Evolutionary conservation across 352 stramenopile genomes (phyloP).

Genomic region (Globisporangium parvum): DNA sequence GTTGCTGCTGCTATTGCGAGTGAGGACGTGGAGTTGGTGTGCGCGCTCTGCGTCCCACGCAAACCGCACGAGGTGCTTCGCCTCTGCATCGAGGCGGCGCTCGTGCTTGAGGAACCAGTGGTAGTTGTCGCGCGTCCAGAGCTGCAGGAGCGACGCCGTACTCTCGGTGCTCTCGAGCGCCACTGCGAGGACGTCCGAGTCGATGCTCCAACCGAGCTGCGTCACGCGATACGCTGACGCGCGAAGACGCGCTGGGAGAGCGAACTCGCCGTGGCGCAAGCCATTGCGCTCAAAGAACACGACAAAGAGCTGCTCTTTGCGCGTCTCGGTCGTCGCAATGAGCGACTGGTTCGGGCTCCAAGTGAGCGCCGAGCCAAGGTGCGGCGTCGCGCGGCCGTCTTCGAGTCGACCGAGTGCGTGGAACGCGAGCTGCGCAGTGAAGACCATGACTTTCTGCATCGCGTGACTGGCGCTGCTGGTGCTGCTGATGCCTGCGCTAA

Average conservation of each 20-base stretch:
- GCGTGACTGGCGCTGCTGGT: background rate
- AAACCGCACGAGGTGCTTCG: constrained; percentile 24
- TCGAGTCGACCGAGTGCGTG: constrained; percentile 65
- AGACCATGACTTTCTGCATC: constrained; percentile 45
- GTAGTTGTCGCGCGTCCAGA: constrained; percentile 80
- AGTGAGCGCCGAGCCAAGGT: constrained; percentile 36
- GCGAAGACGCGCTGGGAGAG: constrained; percentile 32
- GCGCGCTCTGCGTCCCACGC: constrained; percentile 54
- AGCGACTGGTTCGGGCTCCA: constrained; percentile 77
- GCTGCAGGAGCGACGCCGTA: constrained; percentile 31
- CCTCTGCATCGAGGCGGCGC: constrained; percentile 14
- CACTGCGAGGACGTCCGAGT: constrained; percentile 68
- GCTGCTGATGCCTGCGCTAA: background rate
- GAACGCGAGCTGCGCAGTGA: constrained; percentile 48
- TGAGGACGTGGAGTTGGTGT: constrained; percentile 31
- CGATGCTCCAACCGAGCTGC: constrained; percentile 50
- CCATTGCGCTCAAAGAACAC: constrained; percentile 86
- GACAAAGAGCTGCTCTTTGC: constrained; percentile 48
- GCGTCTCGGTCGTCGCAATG: constrained; percentile 53
- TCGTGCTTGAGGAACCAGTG: constrained; percentile 86
- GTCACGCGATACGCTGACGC: constrained; percentile 23
- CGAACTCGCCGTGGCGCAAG: constrained; percentile 73
- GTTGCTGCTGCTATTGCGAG: constrained; percentile 6
- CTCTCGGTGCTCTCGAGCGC: constrained; percentile 14
- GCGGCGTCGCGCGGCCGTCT: constrained; percentile 48